These are phyloP conservation scores for Hemileccinum impolitum DNA, from an alignment of 768 basidiomycete genomes.

Conservation along the genomic window DNA sequence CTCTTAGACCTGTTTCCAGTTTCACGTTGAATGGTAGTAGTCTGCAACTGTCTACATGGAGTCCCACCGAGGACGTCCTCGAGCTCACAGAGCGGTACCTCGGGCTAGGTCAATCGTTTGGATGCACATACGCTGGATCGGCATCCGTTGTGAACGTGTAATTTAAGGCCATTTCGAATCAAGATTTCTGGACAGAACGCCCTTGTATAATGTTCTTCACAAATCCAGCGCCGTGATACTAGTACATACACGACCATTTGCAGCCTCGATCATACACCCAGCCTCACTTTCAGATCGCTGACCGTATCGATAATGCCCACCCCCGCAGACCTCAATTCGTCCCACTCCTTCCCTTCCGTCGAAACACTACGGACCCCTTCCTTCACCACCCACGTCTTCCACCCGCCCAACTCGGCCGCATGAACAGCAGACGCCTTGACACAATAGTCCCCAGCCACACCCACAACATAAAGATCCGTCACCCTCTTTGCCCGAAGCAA, in stretches of 20 bases:
- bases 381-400: slow-evolving; percentile 47
- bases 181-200: too few species aligned
- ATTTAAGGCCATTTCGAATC: too few species aligned
- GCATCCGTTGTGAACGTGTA: too few species aligned
- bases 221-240: too few species aligned
- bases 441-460: slow-evolving; percentile 79
- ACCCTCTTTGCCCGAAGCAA: slow-evolving; percentile 42
- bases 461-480: slow-evolving; percentile 59
- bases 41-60: background rate
- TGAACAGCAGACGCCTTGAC: slow-evolving; percentile 60
- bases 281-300: slow-evolving; percentile 25
- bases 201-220: too few species aligned
- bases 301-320: slow-evolving; percentile 31
- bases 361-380: slow-evolving; percentile 47
- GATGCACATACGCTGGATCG: too few species aligned
- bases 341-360: slow-evolving; percentile 34
- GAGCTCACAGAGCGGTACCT: too few species aligned
- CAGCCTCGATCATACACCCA: too few species aligned
- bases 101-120: too few species aligned
- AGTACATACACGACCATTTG: too few species aligned
- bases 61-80: background rate
- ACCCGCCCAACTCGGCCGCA: slow-evolving; percentile 42
- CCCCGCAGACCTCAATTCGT: slow-evolving; percentile 35
- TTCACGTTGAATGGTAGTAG: background rate
- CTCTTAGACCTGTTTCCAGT: slow-evolving; percentile 1